Percentiles rank a stretch among this genome's conserved stretches.
Conservation (phyloP, 148 eudicot species). For the Beta vulgaris region DNA sequence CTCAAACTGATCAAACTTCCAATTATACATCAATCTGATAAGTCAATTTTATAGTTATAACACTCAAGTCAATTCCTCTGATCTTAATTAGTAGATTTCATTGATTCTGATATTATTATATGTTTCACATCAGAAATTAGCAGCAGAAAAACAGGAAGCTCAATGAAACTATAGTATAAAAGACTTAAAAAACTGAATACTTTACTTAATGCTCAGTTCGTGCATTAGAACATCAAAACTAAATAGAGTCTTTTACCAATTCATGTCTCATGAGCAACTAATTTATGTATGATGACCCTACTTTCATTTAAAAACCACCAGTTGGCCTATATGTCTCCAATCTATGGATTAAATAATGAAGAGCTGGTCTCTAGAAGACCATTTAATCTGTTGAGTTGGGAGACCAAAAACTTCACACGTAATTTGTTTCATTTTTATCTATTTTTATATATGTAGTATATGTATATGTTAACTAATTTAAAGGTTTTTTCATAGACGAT, state of each 20-base stretch:
- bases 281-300: not conserved
- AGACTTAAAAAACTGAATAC: not conserved
- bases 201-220: slow-evolving; percentile 15
- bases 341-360: not conserved
- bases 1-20: not conserved
- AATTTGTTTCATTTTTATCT: no score
- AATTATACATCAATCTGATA: not conserved
- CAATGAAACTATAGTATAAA: no score
- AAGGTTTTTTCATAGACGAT: no score
- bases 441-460: no score
- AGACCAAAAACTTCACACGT: no score
- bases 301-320: not conserved
- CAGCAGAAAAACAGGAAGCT: not conserved
- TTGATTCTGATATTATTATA: no score
- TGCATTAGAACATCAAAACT: slow-evolving; percentile 3
- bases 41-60: not conserved
- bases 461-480: no score
- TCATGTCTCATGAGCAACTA: not conserved
- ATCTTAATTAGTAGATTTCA: not conserved
- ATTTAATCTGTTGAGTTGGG: no score
- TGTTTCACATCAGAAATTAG: no score
- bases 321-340: not conserved
- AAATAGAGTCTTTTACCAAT: slow-evolving; percentile 3
- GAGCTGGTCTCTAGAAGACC: no score
- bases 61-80: slow-evolving; percentile 11